These are phyloP conservation scores for Angomonas ambiguus DNA, from an alignment of 208 protist species.

Conservation along the genomic window DNA sequence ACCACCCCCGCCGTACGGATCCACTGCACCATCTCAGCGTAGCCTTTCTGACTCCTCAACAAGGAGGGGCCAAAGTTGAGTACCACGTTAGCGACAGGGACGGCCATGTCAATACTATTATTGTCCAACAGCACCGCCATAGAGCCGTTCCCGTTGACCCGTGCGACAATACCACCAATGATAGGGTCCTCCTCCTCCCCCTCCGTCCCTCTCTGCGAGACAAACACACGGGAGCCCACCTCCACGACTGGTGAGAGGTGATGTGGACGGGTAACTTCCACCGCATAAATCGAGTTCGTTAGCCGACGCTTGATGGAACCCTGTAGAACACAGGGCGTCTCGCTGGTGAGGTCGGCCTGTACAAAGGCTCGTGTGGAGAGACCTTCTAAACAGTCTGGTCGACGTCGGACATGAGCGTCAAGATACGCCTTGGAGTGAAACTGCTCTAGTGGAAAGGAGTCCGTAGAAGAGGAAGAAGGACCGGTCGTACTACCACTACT, in stretches of 20 bases:
- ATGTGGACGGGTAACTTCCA: conserved; percentile 43
- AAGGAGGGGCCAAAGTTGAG: conserved; percentile 54
- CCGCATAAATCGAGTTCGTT: conserved; percentile 64
- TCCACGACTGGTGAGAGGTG: conserved; percentile 68
- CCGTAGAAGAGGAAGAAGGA: background rate
- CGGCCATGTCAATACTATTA: conserved; percentile 73
- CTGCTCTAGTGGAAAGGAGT: background rate
- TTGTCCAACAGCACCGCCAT: conserved; percentile 78
- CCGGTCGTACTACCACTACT: background rate
- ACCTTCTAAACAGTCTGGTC: conserved; percentile 6
- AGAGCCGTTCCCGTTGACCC: conserved; percentile 78
- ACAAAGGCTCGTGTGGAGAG: conserved; percentile 52
- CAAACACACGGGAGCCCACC: conserved; percentile 69
- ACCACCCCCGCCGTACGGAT: conserved; percentile 64
- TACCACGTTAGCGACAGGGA: conserved; percentile 58
- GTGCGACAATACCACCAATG: conserved; percentile 64
- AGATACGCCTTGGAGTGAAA: background rate
- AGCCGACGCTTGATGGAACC: conserved; percentile 47
- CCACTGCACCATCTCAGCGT: conserved; percentile 68
- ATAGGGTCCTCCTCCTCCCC: conserved; percentile 25
- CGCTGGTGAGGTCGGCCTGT: conserved; percentile 38
- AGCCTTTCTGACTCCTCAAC: conserved; percentile 35
- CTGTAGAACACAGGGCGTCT: conserved; percentile 39
- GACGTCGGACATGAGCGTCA: background rate
- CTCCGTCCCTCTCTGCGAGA: conserved; percentile 24